Base-by-base conservation (phyloP, 2,329 filamentous ascomycete genomes). In the Trichoderma sp. region DNA sequence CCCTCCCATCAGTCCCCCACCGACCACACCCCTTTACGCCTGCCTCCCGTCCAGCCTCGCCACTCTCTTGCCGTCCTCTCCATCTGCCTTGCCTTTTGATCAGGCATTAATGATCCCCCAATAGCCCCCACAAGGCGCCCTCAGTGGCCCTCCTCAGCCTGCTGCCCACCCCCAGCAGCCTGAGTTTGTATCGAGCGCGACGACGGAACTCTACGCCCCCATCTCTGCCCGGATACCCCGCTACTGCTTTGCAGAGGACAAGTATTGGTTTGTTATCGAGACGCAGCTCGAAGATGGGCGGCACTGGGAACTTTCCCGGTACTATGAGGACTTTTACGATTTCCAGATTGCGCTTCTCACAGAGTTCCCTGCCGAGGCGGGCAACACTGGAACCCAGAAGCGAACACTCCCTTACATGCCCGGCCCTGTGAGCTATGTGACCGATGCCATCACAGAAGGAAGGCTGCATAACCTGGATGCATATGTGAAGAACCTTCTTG, bases 301-400 rank as follows among this genome's bases (percentile, higher is more conserved):
- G 64, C 93, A 94, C 81, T 98, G 95, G 95, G 95, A 98, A 82
- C 87, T 99, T 67, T 96, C 95, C 53, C 92, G 97, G 77, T 97
- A 97, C 82, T 99, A 99, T 82, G 95, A 98, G 83, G 97, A 98
- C 85, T 99, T 99, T 82, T 99, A 98, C 85, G 97, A 98, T 84
- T 96, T 98, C 83, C 97, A 99, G 83, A 98, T 98, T 81, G 94
- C 95, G 38, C 91, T 99, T 9, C 90, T 99, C 66, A 96, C 95
- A 62, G 94, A 92, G 78, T 98, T 98, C 81, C 96, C 97, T 27
- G 92, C 94, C 45, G 97, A 98, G 84, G 96, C 97, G 50, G 97
- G 97, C 72, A 97, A 97, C 81, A 93, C 92, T 21, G 93, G 93
- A 62, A 89, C 89, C 67, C 92, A 95, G 81, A 92, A 93, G 81